Conservation (phyloP, 257 asterid species). For the Eustoma russellianum region DNA sequence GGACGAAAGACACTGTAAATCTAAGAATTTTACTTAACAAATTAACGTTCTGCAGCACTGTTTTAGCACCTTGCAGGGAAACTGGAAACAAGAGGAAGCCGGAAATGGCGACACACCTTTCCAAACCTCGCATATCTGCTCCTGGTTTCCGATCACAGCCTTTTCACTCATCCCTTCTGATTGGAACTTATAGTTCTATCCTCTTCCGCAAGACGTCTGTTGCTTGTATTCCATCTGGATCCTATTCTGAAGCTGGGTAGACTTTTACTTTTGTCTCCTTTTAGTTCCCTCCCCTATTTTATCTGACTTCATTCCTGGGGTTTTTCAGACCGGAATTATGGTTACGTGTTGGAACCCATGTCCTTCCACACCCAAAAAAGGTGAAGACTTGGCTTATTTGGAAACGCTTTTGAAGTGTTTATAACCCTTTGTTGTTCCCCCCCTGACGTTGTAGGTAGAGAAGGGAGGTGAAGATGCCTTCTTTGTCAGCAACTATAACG, state of each 20-base stretch:
- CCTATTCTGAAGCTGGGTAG: slow-evolving; percentile 29
- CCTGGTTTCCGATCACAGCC: neutral
- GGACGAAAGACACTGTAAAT: no score
- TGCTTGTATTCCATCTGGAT: slow-evolving; percentile 22
- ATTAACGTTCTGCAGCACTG: no score
- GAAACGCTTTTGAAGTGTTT: no score
- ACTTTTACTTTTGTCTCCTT: neutral
- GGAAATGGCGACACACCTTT: slow-evolving; percentile 45
- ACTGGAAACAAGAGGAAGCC: slow-evolving; percentile 3
- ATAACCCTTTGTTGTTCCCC: neutral
- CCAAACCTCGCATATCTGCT: slow-evolving; percentile 20
- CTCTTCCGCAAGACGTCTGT: slow-evolving; percentile 7
- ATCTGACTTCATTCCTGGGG: slow-evolving; percentile 7
- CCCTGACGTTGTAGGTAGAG: slow-evolving; percentile 37
- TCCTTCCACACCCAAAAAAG: slow-evolving; percentile 87
- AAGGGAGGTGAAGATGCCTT: slow-evolving; percentile 95
- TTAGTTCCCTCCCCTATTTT: neutral
- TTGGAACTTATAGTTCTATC: neutral
- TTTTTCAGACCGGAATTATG: slow-evolving; percentile 41
- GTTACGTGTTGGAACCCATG: slow-evolving; percentile 55
- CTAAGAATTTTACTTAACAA: no score
- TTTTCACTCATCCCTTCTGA: neutral
- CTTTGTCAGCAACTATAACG: slow-evolving; percentile 50
- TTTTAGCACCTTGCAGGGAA: neutral
- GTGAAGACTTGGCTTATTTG: slow-evolving; percentile 10